A percentile compares a stretch with the other conserved stretches of the same genome.
phyloP scores from a whole-genome alignment of 768 basidiomycete genomes.

The Mrakia hoshinonis region DNA sequence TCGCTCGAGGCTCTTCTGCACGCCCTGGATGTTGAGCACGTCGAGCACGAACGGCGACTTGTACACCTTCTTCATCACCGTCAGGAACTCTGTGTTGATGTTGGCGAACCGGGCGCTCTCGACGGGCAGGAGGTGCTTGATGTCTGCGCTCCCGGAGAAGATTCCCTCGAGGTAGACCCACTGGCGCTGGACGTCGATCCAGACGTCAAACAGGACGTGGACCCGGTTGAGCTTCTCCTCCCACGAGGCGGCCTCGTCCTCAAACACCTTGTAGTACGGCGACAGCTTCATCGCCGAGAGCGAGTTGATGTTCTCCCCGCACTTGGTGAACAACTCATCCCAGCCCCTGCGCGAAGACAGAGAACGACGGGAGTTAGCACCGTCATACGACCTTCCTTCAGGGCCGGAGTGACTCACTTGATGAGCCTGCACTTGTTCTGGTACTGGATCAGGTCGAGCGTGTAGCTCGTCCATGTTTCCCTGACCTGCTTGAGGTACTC shows the following conservation, averaged over 20 bases:
- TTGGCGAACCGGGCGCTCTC: constrained; percentile 94
- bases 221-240: constrained; percentile 94
- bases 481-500: constrained; percentile 50
- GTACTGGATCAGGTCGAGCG: constrained; percentile 91
- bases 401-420: constrained; percentile 53
- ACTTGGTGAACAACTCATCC: constrained; percentile 95
- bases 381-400: too few species aligned
- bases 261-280: constrained; percentile 82
- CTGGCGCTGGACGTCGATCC: constrained; percentile 99
- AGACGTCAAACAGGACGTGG: constrained; percentile 94
- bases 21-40: constrained; percentile 88
- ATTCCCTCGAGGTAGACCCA: constrained; percentile 99
- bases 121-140: constrained; percentile 95
- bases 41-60: constrained; percentile 96
- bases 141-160: constrained; percentile 98
- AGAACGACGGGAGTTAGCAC: too few species aligned
- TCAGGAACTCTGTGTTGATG: constrained; percentile 95
- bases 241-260: constrained; percentile 68
- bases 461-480: constrained; percentile 93
- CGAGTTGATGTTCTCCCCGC: constrained; percentile 93
- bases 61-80: constrained; percentile 99
- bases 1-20: constrained; percentile 95
- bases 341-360: constrained; percentile 59
- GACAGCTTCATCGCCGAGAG: constrained; percentile 94
- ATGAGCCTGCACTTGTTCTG: constrained; percentile 98